Conservation (phyloP, 805 yeast genomes). For the Saccharomycopsis sp. region DNA sequence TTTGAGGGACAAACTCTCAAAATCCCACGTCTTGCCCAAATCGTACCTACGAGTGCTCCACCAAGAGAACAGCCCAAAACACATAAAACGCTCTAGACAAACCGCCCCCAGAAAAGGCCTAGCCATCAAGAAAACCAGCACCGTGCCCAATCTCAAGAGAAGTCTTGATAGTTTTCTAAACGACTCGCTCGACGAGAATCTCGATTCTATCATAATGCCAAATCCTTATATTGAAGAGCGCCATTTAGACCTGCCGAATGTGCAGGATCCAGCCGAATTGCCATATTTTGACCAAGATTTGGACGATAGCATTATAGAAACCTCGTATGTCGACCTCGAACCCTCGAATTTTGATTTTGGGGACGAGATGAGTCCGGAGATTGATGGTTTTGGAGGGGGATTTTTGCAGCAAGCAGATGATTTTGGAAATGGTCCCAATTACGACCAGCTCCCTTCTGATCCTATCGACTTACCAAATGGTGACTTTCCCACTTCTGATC, state of each 20-base stretch:
- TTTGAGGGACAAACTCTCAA: conserved; percentile 13
- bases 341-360: conserved; percentile 1
- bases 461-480: no score
- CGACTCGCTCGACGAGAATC: neutral
- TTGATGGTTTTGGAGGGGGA: no score
- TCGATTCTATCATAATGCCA: neutral
- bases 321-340: neutral
- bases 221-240: neutral
- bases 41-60: conserved; percentile 13
- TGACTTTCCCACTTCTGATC: no score
- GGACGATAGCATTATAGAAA: neutral
- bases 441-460: no score
- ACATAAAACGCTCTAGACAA: neutral
- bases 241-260: no score
- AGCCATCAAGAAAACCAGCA: conserved; percentile 8
- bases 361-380: no score
- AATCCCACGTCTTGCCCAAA: conserved; percentile 14
- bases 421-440: neutral
- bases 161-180: neutral
- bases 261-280: no score
- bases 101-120: conserved; percentile 12
- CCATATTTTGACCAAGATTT: neutral
- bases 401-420: no score
- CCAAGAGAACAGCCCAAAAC: neutral
- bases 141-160: neutral